phyloP scores from a whole-genome alignment of 73 alveolate genomes.

The Breviolum minutum region DNA sequence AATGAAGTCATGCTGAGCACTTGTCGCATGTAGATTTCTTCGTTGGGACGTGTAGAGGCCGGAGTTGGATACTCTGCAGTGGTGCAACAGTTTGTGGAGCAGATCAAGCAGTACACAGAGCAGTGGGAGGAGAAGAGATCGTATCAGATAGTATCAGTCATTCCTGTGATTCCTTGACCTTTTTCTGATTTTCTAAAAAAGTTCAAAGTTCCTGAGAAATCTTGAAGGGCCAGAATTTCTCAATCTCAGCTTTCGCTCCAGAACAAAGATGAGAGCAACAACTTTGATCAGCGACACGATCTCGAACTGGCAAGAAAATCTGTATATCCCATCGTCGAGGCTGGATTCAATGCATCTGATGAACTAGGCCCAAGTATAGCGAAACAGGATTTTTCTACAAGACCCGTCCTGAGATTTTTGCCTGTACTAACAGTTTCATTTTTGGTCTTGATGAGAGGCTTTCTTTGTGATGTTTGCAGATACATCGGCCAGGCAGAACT shows the following conservation, averaged over 20 bases:
- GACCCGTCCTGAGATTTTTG: too few species aligned
- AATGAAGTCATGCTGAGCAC: too few species aligned
- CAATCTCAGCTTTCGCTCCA: background rate
- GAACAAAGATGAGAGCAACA: constrained; percentile 96
- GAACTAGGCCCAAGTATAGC: background rate
- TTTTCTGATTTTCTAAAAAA: background rate
- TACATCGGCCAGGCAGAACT: constrained; percentile 85
- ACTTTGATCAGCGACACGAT: constrained; percentile 96
- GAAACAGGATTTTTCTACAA: too few species aligned
- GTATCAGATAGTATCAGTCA: background rate
- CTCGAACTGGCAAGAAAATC: constrained; percentile 96
- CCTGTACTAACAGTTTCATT: too few species aligned
- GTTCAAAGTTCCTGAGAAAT: too few species aligned
- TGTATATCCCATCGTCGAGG: constrained; percentile 96
- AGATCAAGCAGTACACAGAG: constrained; percentile 97
- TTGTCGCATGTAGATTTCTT: background rate
- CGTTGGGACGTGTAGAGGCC: background rate
- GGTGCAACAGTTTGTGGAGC: constrained; percentile 97
- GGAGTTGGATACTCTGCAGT: constrained; percentile 97
- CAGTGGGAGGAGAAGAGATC: constrained; percentile 95
- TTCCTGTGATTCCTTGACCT: background rate
- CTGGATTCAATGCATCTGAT: background rate
- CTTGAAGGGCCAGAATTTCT: too few species aligned
- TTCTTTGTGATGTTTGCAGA: background rate
- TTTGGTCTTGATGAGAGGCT: too few species aligned